phyloP scores from a whole-genome alignment of 2,329 filamentous ascomycete species.

The Penicillium sclerotigenum region DNA sequence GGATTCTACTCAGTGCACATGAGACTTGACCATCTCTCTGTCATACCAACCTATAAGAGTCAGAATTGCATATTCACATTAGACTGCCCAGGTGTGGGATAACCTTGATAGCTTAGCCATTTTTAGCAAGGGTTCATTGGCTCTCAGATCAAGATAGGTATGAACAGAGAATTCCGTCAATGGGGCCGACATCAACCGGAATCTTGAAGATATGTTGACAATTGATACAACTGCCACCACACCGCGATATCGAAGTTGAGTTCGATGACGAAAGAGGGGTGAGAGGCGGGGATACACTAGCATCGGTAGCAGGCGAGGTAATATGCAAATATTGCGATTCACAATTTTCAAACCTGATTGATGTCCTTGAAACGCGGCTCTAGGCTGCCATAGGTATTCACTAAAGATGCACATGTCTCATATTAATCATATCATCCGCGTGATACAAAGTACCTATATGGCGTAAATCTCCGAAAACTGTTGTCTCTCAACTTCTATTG shows the following conservation, averaged over 20 bases:
- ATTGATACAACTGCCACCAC: neutral
- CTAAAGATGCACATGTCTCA: neutral
- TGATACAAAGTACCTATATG: neutral
- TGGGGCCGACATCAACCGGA: neutral
- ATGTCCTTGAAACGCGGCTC: neutral
- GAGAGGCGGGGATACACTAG: neutral
- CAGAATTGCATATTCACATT: too few species aligned
- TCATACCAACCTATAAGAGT: neutral
- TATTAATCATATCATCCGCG: neutral
- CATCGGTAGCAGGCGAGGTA: neutral
- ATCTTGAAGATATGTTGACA: neutral
- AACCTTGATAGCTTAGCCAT: neutral
- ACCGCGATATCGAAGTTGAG: neutral
- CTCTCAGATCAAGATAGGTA: too few species aligned
- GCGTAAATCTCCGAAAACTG: neutral
- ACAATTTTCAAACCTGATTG: neutral
- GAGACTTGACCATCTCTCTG: neutral
- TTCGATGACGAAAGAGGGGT: neutral
- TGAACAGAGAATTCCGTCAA: neutral
- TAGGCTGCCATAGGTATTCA: neutral
- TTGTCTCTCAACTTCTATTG: neutral
- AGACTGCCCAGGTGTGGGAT: too few species aligned
- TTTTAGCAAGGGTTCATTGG: too few species aligned
- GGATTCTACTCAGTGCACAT: neutral
- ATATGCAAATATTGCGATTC: neutral